These are phyloP conservation scores for Aegilops umbellulata DNA, from an alignment of 176 grass and related monocot genomes.

Conservation along the genomic window DNA sequence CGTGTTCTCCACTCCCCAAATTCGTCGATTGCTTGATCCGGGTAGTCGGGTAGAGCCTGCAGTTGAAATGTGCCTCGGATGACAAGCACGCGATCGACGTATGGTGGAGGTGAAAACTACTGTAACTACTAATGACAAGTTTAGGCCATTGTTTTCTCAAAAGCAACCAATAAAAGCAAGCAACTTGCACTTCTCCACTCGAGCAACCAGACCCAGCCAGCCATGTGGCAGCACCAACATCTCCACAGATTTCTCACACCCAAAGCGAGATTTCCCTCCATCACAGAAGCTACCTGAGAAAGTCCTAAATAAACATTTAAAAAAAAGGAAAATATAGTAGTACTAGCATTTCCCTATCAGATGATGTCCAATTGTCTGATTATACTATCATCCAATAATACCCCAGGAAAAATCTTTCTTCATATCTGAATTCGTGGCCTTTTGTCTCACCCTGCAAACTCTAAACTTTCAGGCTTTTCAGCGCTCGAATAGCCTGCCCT, in stretches of 20 bases:
- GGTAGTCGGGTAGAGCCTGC: too few relatives aligned
- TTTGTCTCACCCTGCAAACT: not conserved
- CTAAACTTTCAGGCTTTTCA: not conserved
- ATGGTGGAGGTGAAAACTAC: not conserved
- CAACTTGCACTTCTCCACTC: not conserved
- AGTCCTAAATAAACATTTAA: not conserved
- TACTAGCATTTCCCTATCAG: not conserved
- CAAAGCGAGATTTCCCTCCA: not conserved
- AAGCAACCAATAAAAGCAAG: not conserved
- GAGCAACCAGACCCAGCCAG: not conserved
- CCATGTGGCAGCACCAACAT: not conserved
- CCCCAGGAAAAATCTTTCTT: not conserved
- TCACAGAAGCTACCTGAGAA: slow-evolving; percentile 19
- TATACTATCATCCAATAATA: not conserved
- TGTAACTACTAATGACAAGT: not conserved
- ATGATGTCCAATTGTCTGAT: not conserved
- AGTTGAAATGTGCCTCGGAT: too few relatives aligned
- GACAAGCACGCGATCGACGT: not conserved
- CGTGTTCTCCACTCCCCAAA: not conserved
- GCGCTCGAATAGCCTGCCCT: not conserved
- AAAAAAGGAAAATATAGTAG: not conserved
- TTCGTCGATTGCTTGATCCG: too few relatives aligned
- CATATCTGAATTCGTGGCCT: not conserved
- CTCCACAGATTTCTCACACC: not conserved
- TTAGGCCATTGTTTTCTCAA: not conserved